These are phyloP conservation scores for Ilyonectria sp. DNA, from an alignment of 2,329 filamentous ascomycete species.

Conservation along the genomic window DNA sequence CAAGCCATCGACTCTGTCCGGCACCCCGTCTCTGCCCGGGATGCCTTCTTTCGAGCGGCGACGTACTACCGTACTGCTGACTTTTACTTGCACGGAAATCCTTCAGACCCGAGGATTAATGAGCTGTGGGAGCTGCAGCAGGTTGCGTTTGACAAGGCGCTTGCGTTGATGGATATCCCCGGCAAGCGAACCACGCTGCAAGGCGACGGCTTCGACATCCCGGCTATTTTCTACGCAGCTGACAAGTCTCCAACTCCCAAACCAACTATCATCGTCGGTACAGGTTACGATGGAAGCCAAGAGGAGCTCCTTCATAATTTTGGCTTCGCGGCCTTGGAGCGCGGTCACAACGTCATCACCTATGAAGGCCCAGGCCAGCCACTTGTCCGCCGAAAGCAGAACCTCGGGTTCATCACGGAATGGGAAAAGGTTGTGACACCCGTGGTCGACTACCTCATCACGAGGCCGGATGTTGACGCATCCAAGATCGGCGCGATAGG, in stretches of 20 bases:
- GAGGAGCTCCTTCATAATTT: slow-evolving; percentile 59
- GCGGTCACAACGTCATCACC: slow-evolving; percentile 60
- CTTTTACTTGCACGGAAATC: slow-evolving; percentile 13
- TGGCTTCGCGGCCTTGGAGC: slow-evolving; percentile 52
- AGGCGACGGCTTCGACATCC: slow-evolving; percentile 46
- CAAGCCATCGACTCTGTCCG: not conserved
- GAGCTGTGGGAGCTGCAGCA: slow-evolving; percentile 3
- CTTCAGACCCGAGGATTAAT: slow-evolving; percentile 6
- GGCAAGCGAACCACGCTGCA: not conserved
- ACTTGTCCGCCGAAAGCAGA: slow-evolving; percentile 57
- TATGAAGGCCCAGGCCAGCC: slow-evolving; percentile 65
- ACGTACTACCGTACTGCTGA: slow-evolving; percentile 10
- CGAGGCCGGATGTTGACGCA: slow-evolving; percentile 48
- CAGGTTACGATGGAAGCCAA: slow-evolving; percentile 58
- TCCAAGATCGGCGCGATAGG: slow-evolving; percentile 56
- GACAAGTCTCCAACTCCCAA: slow-evolving; percentile 35
- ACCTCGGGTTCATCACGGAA: slow-evolving; percentile 60
- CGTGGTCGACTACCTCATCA: slow-evolving; percentile 56
- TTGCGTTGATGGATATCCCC: slow-evolving; percentile 1
- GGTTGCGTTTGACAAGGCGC: slow-evolving; percentile 6
- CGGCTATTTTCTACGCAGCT: slow-evolving; percentile 51
- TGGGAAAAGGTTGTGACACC: slow-evolving; percentile 60
- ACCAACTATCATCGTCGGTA: slow-evolving; percentile 58
- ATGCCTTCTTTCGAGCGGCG: slow-evolving; percentile 7
- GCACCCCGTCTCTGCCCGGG: slow-evolving; percentile 14